Percentiles rank a stretch among this genome's conserved stretches.
phyloP scores from a whole-genome alignment of 805 yeast species.

The Tetrapisispora pingtungensis region DNA sequence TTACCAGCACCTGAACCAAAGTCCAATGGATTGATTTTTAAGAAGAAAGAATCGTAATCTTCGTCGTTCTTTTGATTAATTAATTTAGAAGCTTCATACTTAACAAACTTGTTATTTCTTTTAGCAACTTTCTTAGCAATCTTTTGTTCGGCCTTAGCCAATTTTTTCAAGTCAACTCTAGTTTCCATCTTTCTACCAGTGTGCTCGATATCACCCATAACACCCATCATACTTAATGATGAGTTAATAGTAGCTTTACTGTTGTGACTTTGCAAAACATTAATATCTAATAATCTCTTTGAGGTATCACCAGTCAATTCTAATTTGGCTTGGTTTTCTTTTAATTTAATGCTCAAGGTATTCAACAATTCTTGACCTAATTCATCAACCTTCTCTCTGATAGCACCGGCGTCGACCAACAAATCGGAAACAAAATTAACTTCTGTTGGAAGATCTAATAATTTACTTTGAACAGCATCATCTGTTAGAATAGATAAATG shows the following conservation, averaged over 20 bases:
- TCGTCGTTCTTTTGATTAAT: constrained; percentile 53
- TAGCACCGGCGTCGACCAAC: constrained; percentile 77
- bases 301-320: constrained; percentile 81
- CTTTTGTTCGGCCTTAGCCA: constrained; percentile 94
- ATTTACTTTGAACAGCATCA: constrained; percentile 73
- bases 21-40: constrained; percentile 91
- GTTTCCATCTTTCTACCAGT: constrained; percentile 87
- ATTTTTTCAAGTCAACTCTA: constrained; percentile 90
- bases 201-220: constrained; percentile 78
- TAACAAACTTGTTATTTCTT: constrained; percentile 65
- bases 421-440: constrained; percentile 56
- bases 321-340: constrained; percentile 60
- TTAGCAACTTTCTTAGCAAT: constrained; percentile 96
- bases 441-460: constrained; percentile 57
- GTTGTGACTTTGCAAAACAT: constrained; percentile 54
- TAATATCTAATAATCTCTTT: constrained; percentile 71
- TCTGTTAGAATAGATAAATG: constrained; percentile 69
- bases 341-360: constrained; percentile 41
- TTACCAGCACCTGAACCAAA: constrained; percentile 86
- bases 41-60: constrained; percentile 89
- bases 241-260: constrained; percentile 64
- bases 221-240: constrained; percentile 67
- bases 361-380: constrained; percentile 40
- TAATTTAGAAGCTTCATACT: constrained; percentile 90
- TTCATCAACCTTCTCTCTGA: constrained; percentile 40